Percentiles rank a stretch among this genome's conserved stretches.
Conservation (phyloP, 352 stramenopile genomes). For the Phytophthora melonis region DNA sequence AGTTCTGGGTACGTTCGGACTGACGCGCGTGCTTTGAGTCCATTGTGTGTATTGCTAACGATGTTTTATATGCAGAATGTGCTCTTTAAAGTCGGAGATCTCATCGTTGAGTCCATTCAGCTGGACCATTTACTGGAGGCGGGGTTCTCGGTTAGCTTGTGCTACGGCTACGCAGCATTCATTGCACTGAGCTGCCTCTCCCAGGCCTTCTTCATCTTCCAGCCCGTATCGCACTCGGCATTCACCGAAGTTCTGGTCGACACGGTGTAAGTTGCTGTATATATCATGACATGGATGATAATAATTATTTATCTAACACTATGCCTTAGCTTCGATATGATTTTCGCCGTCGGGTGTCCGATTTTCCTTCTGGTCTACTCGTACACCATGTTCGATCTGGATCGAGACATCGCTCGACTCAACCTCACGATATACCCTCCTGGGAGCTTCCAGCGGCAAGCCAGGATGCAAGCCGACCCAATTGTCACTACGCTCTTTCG, state of each 20-base stretch:
- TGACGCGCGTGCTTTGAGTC: background rate
- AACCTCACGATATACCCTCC: conserved; percentile 15
- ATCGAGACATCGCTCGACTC: conserved; percentile 27
- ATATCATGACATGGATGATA: background rate
- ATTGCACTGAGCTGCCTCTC: conserved; percentile 22
- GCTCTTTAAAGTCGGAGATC: conserved; percentile 22
- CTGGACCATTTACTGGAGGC: conserved; percentile 27
- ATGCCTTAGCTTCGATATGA: conserved; percentile 31
- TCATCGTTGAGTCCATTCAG: conserved; percentile 24
- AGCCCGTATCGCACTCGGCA: conserved; percentile 6
- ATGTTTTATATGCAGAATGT: conserved; percentile 8
- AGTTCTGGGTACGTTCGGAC: conserved; percentile 17
- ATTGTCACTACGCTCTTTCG: conserved; percentile 27
- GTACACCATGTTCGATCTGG: conserved; percentile 29
- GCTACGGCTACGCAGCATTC: conserved; percentile 18
- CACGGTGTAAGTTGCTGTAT: conserved; percentile 25
- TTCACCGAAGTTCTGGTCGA: conserved; percentile 38
- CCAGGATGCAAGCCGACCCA: conserved; percentile 22
- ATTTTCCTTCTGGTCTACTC: conserved; percentile 34
- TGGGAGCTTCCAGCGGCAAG: conserved; percentile 25
- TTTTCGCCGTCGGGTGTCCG: conserved; percentile 28
- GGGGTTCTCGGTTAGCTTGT: conserved; percentile 13
- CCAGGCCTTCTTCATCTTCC: conserved; percentile 25
- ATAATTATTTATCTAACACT: background rate
- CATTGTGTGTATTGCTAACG: background rate